These are phyloP conservation scores for Starmerella kuoi DNA, from an alignment of 805 yeast species.

Conservation along the genomic window DNA sequence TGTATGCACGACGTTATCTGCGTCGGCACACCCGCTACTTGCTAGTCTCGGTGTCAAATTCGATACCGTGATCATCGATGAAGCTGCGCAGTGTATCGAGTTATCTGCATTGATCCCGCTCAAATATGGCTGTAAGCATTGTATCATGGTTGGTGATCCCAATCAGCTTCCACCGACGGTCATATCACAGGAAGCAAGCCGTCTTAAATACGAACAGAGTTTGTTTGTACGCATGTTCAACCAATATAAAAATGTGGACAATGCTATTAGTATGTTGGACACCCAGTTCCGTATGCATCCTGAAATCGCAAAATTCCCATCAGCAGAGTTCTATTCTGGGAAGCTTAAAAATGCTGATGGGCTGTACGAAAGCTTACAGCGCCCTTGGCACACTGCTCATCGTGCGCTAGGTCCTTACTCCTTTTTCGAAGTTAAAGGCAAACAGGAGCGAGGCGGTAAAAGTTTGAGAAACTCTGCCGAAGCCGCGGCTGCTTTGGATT, in stretches of 20 bases:
- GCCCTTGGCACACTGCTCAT: constrained; percentile 58
- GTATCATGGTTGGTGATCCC: constrained; percentile 98
- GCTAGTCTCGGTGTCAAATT: constrained; percentile 63
- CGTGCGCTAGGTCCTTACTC: constrained; percentile 57
- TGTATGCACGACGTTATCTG: constrained; percentile 84
- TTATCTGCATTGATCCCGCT: constrained; percentile 82
- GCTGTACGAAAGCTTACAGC: constrained; percentile 45
- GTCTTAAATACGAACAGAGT: constrained; percentile 73
- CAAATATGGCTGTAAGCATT: constrained; percentile 76
- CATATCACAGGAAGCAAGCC: constrained; percentile 74
- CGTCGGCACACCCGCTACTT: constrained; percentile 82
- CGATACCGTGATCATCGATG: constrained; percentile 88
- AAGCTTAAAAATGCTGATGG: constrained; percentile 63
- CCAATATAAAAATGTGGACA: constrained; percentile 37
- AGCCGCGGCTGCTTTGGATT: constrained; percentile 57
- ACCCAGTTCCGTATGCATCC: constrained; percentile 99
- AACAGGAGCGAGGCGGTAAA: constrained; percentile 45
- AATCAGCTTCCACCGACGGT: constrained; percentile 97
- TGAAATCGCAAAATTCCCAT: constrained; percentile 74
- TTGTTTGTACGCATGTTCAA: constrained; percentile 87
- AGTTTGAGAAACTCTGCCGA: constrained; percentile 61
- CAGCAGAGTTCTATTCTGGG: constrained; percentile 65
- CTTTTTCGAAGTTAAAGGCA: constrained; percentile 57
- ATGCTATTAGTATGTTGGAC: constrained; percentile 53
- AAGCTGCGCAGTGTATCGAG: constrained; percentile 96